Base-by-base conservation (phyloP, 805 yeast species). In the Schwanniomyces occidentalis region DNA sequence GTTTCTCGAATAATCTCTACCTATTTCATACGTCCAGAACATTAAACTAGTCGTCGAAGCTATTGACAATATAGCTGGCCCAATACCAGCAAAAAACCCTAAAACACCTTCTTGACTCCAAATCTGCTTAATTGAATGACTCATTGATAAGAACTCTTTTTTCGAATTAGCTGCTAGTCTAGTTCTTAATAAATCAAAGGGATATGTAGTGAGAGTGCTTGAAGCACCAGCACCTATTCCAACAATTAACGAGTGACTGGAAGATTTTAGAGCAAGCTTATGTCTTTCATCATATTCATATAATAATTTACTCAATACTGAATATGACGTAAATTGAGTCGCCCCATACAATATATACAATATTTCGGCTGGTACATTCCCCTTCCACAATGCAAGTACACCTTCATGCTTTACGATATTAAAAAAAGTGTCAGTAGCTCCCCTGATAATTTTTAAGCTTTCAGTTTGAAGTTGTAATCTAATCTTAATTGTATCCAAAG, bases 141-240 rank as follows among this genome's bases (percentile, higher is more conserved):
- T 34, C 53, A 70, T 60, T n/a, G 75, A 68, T n/a, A 60, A 45
- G 25, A 75, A 65, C 7, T 54, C 37, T 27, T 42, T 55, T 2
- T 41, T 35, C 17, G 62, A 61, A 49, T 80, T 80, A 3, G 90
- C 91, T 1, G 88, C 95, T 32, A 89, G 71, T 34, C 95, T 67
- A 0, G 99, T 93, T 34, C 99, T 63, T 27, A 93, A 59, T n/a
- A 88, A 70, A 56, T 93, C 99, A 49, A 87, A 80, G 1, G 99
- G 99, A 54, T 93, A 93, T 2, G 97, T 85, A 1, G 66, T 54
- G 0, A 75, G 30, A 0, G 96, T 86, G 18, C 95, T 86, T 0
- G 76, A 49, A 15, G 80, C 62, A 0, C 99, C 99, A 0, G 96
- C 80, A 1, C 79, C 53, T 0, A 85, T 76, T 0, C 99, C 99